Percentiles rank a stretch among this genome's conserved stretches.
phyloP scores from a whole-genome alignment of 2,329 filamentous ascomycete genomes.

The Hansfordia pulvinata region DNA sequence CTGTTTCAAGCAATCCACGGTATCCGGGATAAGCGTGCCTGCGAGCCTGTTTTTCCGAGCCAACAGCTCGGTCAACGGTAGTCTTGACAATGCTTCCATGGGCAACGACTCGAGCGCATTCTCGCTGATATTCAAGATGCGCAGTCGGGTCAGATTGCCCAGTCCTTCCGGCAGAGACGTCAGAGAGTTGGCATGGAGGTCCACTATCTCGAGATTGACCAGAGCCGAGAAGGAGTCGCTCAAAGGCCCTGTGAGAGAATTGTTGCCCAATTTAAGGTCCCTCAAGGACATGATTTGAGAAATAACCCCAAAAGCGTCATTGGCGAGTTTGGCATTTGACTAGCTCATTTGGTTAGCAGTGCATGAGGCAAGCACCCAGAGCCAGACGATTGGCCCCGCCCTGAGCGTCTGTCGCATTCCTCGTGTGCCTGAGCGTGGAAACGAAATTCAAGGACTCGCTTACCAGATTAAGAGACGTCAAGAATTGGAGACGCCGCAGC shows the following conservation, averaged over 20 bases:
- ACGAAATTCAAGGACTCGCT: too few species aligned
- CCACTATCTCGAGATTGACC: constrained; percentile 60
- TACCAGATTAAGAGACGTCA: constrained; percentile 76
- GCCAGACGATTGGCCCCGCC: too few species aligned
- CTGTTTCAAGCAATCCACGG: constrained; percentile 41
- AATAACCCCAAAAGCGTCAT: constrained; percentile 58
- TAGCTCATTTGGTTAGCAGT: constrained; percentile 20
- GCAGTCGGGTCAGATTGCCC: constrained; percentile 52
- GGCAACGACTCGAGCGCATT: constrained; percentile 64
- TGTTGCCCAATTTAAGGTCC: constrained; percentile 72
- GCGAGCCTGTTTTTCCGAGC: constrained; percentile 67
- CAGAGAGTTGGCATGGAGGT: constrained; percentile 71
- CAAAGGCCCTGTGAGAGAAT: constrained; percentile 57
- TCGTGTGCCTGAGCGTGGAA: too few species aligned
- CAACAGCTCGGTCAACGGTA: constrained; percentile 62
- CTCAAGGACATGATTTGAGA: constrained; percentile 58
- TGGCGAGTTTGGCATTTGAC: constrained; percentile 71
- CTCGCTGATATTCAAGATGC: constrained; percentile 64
- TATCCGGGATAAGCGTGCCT: constrained; percentile 55
- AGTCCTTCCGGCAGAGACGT: constrained; percentile 55
- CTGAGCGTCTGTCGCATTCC: too few species aligned
- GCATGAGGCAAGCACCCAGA: background rate
- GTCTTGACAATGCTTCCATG: constrained; percentile 50
- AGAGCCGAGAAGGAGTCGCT: constrained; percentile 50
- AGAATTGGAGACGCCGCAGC: constrained; percentile 53